phyloP scores from a whole-genome alignment of 768 basidiomycete species.

The Trametes gibbosa region DNA sequence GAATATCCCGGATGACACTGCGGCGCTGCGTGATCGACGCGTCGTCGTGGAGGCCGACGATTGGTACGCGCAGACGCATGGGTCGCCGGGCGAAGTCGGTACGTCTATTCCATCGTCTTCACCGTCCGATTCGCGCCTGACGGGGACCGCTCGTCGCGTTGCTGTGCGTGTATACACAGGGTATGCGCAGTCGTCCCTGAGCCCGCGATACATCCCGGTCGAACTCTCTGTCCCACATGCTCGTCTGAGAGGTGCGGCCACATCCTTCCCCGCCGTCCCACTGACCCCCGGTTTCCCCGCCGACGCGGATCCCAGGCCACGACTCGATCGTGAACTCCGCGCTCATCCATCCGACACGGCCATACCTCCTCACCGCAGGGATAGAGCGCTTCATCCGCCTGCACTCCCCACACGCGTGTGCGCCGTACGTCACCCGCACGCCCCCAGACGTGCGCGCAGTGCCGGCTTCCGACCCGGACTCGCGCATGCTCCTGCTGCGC shows the following conservation, averaged over 20 bases:
- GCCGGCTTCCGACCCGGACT: constrained; percentile 33
- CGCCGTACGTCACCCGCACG: constrained; percentile 42
- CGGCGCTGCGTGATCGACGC: constrained; percentile 44
- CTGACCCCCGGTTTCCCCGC: not conserved
- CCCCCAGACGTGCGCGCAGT: constrained; percentile 47
- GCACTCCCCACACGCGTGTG: constrained; percentile 51
- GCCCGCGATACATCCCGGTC: constrained; percentile 53
- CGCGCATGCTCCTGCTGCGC: constrained; percentile 37
- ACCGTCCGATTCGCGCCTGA: too few relatives aligned
- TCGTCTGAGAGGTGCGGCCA: constrained; percentile 51
- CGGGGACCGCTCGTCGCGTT: too few relatives aligned
- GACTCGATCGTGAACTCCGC: constrained; percentile 75
- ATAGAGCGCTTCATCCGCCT: constrained; percentile 68
- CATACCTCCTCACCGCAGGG: constrained; percentile 67
- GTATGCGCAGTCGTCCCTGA: constrained; percentile 1
- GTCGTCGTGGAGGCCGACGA: constrained; percentile 42
- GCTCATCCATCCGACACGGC: constrained; percentile 67
- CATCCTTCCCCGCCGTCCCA: not conserved
- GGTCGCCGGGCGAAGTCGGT: constrained; percentile 42
- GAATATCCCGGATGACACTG: constrained; percentile 61
- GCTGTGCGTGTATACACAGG: not conserved
- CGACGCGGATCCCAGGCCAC: constrained; percentile 46
- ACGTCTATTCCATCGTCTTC: not conserved
- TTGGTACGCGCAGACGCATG: constrained; percentile 41
- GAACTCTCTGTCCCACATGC: constrained; percentile 63